A percentile compares a stretch with the other conserved stretches of the same genome.
phyloP scores from a whole-genome alignment of 352 stramenopile species.

The Phytophthora sp. region DNA sequence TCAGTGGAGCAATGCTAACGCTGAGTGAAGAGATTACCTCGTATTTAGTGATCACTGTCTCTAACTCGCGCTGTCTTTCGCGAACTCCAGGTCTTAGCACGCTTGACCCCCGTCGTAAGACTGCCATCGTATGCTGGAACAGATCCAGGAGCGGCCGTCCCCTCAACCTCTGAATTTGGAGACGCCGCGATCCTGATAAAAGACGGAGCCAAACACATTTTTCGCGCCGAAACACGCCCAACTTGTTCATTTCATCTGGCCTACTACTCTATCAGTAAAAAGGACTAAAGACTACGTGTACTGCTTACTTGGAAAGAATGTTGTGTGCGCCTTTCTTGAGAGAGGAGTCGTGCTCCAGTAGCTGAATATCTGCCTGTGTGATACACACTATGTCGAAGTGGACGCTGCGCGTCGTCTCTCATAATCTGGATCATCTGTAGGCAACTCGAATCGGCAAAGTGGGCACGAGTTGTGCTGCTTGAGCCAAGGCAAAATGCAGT shows the following conservation, averaged over 20 bases:
- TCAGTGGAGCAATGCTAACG: too few species aligned
- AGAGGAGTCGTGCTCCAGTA: constrained; percentile 2
- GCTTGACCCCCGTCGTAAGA: constrained; percentile 16
- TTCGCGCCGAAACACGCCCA: constrained; percentile 7
- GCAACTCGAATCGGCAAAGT: constrained; percentile 84
- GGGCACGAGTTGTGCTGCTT: constrained; percentile 91
- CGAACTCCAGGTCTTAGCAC: constrained; percentile 27
- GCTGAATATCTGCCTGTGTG: too few species aligned
- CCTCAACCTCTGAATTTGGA: constrained; percentile 3
- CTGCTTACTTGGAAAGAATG: constrained; percentile 23
- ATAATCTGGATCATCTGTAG: constrained; percentile 86
- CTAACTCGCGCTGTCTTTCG: constrained; percentile 36
- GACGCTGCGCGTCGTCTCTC: constrained; percentile 54
- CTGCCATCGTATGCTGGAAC: constrained; percentile 4
- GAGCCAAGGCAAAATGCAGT: constrained; percentile 89
- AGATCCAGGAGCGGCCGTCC: neutral
- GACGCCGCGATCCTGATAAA: neutral
- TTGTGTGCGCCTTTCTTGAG: constrained; percentile 7
- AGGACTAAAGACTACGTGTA: constrained; percentile 28
- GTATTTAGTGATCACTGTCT: constrained; percentile 45
- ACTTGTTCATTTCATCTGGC: constrained; percentile 24
- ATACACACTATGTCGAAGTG: constrained; percentile 25
- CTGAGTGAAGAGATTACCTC: constrained; percentile 29
- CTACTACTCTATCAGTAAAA: constrained; percentile 40
- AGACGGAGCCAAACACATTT: neutral